Evolutionary conservation across 108 stramenopile species (phyloP).

Genomic region (Aurantiochytrium sp.): DNA sequence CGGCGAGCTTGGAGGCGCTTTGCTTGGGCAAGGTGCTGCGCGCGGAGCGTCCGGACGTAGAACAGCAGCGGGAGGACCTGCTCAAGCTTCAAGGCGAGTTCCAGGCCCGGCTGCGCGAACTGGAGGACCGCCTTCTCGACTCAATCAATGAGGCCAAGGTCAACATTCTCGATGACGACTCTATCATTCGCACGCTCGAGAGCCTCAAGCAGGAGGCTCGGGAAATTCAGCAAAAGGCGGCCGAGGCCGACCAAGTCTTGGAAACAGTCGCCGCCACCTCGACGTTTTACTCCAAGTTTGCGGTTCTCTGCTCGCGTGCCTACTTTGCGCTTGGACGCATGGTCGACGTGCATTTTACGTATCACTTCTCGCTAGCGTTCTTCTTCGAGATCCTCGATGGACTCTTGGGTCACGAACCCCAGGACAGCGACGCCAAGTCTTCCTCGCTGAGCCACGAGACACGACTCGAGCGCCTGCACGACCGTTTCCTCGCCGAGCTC

Average conservation of each 20-base stretch:
- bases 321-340: constrained; percentile 38
- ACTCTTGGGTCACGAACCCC: background rate
- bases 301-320: constrained; percentile 58
- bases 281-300: constrained; percentile 73
- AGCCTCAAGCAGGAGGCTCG: constrained; percentile 82
- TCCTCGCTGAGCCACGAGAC: background rate
- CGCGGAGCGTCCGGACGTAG: constrained; percentile 84
- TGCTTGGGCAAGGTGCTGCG: constrained; percentile 73
- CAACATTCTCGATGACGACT: constrained; percentile 92
- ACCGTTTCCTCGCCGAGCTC: background rate
- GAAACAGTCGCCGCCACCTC: constrained; percentile 71
- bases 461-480: background rate
- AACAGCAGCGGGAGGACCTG: constrained; percentile 66
- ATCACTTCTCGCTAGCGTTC: constrained; percentile 34
- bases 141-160: constrained; percentile 86
- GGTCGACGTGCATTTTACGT: constrained; percentile 33
- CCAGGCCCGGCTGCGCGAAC: constrained; percentile 79
- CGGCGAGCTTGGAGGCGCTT: constrained; percentile 80
- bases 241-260: constrained; percentile 76
- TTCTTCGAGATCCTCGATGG: background rate
- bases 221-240: constrained; percentile 84
- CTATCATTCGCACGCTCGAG: constrained; percentile 86
- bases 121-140: constrained; percentile 89
- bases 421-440: too few species aligned
- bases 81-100: constrained; percentile 86